A percentile compares a stretch with the other conserved stretches of the same genome.
These are phyloP conservation scores for Triticum timopheevii DNA, from an alignment of 176 grass and related monocot genomes.

Conservation along the genomic window DNA sequence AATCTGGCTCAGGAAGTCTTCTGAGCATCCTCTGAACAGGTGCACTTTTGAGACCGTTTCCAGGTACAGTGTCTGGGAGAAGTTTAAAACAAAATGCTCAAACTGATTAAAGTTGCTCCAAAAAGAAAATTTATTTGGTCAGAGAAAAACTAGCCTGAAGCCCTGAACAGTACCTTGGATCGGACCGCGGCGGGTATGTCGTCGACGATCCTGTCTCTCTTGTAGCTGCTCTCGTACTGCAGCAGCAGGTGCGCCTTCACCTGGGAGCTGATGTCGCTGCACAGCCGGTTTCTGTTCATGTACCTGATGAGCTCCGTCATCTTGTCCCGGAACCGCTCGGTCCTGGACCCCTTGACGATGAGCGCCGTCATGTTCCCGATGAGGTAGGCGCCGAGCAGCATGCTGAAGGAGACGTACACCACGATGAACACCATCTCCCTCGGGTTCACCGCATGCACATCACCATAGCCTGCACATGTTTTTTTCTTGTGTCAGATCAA, in stretches of 20 bases:
- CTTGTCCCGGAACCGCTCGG: conserved; percentile 85
- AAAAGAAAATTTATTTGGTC: not conserved
- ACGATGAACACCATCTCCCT: conserved; percentile 83
- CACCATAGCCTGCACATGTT: conserved; percentile 62
- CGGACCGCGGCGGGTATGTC: conserved; percentile 68
- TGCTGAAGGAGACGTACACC: conserved; percentile 72
- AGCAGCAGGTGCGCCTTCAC: conserved; percentile 64
- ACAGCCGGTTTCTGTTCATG: conserved; percentile 90
- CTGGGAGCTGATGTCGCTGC: conserved; percentile 64
- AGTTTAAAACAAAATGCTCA: conserved; percentile 1
- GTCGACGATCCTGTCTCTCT: conserved; percentile 55
- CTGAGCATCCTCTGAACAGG: conserved; percentile 76
- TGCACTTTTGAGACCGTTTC: conserved; percentile 63
- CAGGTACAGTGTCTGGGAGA: conserved; percentile 56
- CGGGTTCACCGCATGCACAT: conserved; percentile 72
- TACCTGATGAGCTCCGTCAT: conserved; percentile 92
- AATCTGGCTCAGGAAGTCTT: conserved; percentile 91
- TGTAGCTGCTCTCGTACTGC: conserved; percentile 81
- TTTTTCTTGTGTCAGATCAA: not conserved
- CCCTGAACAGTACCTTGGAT: conserved; percentile 67
- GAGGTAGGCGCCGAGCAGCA: conserved; percentile 78
- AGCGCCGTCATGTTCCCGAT: conserved; percentile 96
- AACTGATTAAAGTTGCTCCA: not conserved
- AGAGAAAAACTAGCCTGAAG: not conserved
- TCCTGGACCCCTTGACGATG: conserved; percentile 83